Evolutionary conservation across 2,329 filamentous ascomycete genomes (phyloP), one percentile per base, ranked within the genome.

Genomic region (Fusarium goolgardi): DNA sequence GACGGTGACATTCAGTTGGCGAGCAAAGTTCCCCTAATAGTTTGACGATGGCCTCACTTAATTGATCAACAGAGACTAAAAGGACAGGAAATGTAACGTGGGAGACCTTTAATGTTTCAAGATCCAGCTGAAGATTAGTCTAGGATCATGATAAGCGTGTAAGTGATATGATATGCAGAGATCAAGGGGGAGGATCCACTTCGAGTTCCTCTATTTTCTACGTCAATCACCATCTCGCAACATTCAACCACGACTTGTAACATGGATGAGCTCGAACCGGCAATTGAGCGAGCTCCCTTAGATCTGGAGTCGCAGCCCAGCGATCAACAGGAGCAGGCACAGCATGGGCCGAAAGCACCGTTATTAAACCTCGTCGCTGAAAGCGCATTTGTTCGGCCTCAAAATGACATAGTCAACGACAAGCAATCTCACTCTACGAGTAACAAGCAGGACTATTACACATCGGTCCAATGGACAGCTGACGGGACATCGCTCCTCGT

Each of bases 401-500:
- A 21, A 41, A 29, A 50, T 49, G 43, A 41, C 29, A 43, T 35
- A 51, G 46, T 25, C 45, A 21, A 18, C 34, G 18, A 18, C 29
- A 18, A 58, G 31, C 49, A 44, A 55, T 31, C 56, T 27, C 21
- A 25, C 3, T 6, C 47, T 18, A 5, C 23, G 3, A 37, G 23
- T 25, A 45, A 16, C 32, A 58, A 49, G 18, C 50, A 47, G 32
- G 54, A 56, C 25, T 82, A 80, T 65, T 81, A 78, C 63, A 76
- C 76, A n/a, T 78, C 76, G 3, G 76, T 76, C 9, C 79, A 83
- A 61, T 83, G 85, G 85, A 86, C 86, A 5, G 81, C 84, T 11
- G 86, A 89, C 61, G 86, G 86, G 27, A 88, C 88, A 6, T 83
- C 85, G 3, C 78, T 90, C 45, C 76, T 90, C 62, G 82, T 85